A percentile compares a stretch with the other conserved stretches of the same genome.
Evolutionary conservation across 2,329 filamentous ascomycete species (phyloP).

Genomic region (Ceratocystis papillata): DNA sequence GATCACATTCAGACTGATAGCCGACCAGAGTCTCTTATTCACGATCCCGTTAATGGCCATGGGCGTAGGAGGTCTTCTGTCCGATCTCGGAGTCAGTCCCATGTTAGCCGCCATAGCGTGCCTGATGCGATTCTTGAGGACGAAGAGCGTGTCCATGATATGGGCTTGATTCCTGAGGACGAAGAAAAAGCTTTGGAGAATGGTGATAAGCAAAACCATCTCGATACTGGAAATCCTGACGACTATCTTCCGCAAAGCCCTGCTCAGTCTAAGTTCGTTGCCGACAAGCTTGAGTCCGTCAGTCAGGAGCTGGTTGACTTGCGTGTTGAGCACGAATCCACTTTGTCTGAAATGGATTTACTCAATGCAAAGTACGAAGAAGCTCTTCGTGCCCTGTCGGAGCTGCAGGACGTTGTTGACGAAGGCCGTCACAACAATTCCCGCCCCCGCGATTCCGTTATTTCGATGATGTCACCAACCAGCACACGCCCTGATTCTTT

Average conservation of each 20-base stretch:
- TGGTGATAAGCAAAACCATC: constrained; percentile 16
- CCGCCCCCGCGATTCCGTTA: constrained; percentile 44
- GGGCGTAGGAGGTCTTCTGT: constrained; percentile 35
- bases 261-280: constrained; percentile 73
- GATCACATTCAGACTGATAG: constrained; percentile 50
- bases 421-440: constrained; percentile 57
- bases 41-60: constrained; percentile 16
- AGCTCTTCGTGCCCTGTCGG: constrained; percentile 66
- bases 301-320: constrained; percentile 87
- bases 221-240: constrained; percentile 20
- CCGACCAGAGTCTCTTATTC: constrained; percentile 27
- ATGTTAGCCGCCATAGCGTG: constrained; percentile 38
- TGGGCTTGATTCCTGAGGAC: constrained; percentile 26
- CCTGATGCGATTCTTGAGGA: constrained; percentile 47
- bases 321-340: constrained; percentile 78
- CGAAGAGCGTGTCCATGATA: constrained; percentile 36
- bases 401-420: constrained; percentile 75
- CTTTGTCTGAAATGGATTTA: constrained; percentile 66
- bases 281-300: constrained; percentile 83
- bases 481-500: constrained; percentile 62
- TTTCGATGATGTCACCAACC: constrained; percentile 42
- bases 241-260: constrained; percentile 52
- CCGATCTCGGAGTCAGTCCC: constrained; percentile 29
- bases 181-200: constrained; percentile 25
- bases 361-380: constrained; percentile 87